Percentiles rank a stretch among this genome's conserved stretches.
phyloP scores from a whole-genome alignment of 148 eudicot species.

The Persicaria tinctoria region DNA sequence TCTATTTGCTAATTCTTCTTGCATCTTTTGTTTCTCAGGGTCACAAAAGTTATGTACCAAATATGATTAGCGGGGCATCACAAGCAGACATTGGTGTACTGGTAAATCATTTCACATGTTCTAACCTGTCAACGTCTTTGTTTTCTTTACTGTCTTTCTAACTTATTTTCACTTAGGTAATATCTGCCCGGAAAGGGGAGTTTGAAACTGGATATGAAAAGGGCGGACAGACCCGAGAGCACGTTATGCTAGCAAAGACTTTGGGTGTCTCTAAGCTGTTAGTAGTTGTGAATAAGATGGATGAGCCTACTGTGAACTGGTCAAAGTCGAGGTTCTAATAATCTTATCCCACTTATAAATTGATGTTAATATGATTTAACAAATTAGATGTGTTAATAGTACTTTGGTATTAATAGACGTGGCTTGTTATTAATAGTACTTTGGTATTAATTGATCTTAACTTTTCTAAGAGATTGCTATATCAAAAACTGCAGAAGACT shows the following conservation, averaged over 20 bases:
- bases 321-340: conserved; percentile 66
- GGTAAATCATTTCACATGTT: conserved; percentile 31
- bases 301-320: conserved; percentile 49
- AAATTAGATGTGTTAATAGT: neutral
- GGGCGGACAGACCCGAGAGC: conserved; percentile 99
- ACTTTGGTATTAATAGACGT: neutral
- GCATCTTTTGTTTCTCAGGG: conserved; percentile 39
- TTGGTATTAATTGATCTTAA: no score
- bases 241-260: conserved; percentile 93
- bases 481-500: no score
- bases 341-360: neutral
- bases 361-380: neutral
- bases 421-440: no score
- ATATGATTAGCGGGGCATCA: conserved; percentile 98
- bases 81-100: conserved; percentile 96
- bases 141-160: neutral
- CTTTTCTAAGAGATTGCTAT: no score
- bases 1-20: neutral
- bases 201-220: conserved; percentile 98
- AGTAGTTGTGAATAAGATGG: conserved; percentile 78
- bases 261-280: conserved; percentile 86
- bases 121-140: neutral
- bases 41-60: conserved; percentile 96
- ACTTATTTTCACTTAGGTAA: conserved; percentile 40
- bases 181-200: conserved; percentile 98